Base-by-base conservation (phyloP, 2,329 filamentous ascomycete species). In the Fusarium udum region DNA sequence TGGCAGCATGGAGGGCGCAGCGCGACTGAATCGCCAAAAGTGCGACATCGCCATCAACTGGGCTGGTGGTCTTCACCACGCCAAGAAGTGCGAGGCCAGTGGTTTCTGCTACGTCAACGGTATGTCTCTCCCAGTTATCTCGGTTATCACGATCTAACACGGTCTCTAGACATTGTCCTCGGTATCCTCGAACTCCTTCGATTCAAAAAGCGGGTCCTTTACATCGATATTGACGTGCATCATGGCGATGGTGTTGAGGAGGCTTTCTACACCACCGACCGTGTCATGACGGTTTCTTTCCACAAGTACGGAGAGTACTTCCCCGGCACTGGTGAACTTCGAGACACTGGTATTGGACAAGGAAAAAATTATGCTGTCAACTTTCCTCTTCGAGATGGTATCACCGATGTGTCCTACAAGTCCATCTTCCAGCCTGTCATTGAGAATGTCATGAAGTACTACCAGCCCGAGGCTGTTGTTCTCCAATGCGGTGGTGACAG, bases 101-200 rank as follows among this genome's bases (percentile, higher is more conserved):
- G 96, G 96, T 40, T 99, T 99, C 85, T 99, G 96, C 86, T 99
- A 99, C 82, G 94, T 98, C 77, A 99, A 99, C 81, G 95, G 93
- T 89, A 90, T 87, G 84, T 51, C 86, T 10, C n/a, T 16, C 39
- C 34, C 34, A 55, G 9, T 28, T 24, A 26, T n/a, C 16, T 6
- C 40, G 15, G 15, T 13, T 16, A 9, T 43, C 67, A 31, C 24
- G 7, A 16, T 71, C 63, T 77, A 64, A 76, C 45, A n/a, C 18
- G 36, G 9, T 40, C 22, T 36, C 16, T 84, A 98, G 90, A 99
- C 83, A 98, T 99, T 72, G 96, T 99, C 39, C 92, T 99, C 43
- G 95, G 94, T 37, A 97, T 98, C 75, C 91, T 98, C 57, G 94
- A 98, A 79, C 89, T 99, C 6, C 88, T 99, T 14, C 93, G 94